Evolutionary conservation across 495 filamentous ascomycete genomes (phyloP).

Genomic region (Xylaria venustula): DNA sequence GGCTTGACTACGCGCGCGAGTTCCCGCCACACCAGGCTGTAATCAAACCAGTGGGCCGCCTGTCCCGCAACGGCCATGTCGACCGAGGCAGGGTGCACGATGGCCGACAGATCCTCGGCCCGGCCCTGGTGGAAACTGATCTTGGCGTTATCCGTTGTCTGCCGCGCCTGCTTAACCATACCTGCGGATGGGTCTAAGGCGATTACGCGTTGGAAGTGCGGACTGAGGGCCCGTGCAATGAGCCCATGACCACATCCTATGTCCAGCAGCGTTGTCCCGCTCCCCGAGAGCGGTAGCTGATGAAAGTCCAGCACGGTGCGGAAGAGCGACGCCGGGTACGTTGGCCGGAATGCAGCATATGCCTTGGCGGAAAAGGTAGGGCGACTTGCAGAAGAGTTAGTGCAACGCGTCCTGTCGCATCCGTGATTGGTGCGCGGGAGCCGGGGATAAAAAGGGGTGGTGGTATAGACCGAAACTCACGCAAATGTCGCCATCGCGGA

Average conservation of each 20-base stretch:
- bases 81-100: conserved; percentile 41
- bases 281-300: conserved; percentile 21
- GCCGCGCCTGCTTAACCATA: conserved; percentile 56
- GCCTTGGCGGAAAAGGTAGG: conserved; percentile 51
- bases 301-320: conserved; percentile 56
- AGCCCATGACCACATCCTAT: conserved; percentile 62
- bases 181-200: conserved; percentile 58
- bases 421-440: background rate
- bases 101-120: conserved; percentile 52
- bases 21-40: conserved; percentile 51
- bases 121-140: conserved; percentile 45
- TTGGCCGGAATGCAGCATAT: conserved; percentile 64
- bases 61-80: conserved; percentile 62
- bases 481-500: conserved; percentile 48
- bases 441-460: too few relatives aligned
- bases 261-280: conserved; percentile 49
- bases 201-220: conserved; percentile 47
- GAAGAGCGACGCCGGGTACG: conserved; percentile 57
- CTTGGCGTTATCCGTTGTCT: conserved; percentile 41
- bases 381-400: conserved; percentile 37
- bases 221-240: conserved; percentile 53
- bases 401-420: conserved; percentile 6
- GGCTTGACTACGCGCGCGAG: conserved; percentile 50
- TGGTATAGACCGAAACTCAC: conserved; percentile 33
- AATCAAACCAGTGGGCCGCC: conserved; percentile 67